Percentiles rank a stretch among this genome's conserved stretches.
phyloP scores from a whole-genome alignment of 2,329 filamentous ascomycete genomes.

The Whalleya microplaca region DNA sequence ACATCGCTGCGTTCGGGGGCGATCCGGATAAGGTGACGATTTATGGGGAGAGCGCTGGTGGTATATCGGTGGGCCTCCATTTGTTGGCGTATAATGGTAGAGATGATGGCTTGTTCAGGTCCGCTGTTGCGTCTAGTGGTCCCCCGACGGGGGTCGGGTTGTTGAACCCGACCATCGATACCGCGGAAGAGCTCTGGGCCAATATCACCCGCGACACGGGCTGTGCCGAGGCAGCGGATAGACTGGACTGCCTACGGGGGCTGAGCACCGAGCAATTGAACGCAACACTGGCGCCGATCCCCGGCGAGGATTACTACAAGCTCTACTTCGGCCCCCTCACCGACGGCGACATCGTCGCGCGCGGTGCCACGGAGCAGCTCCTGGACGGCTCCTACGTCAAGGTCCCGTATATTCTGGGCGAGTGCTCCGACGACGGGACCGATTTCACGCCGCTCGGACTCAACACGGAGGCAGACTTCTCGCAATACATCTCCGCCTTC shows the following conservation, averaged over 20 bases:
- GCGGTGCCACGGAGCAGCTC: slow-evolving; percentile 13
- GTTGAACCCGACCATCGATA: no score
- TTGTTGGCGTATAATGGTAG: slow-evolving; percentile 48
- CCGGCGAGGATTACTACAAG: neutral
- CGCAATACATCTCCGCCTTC: slow-evolving; percentile 18
- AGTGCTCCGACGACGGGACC: slow-evolving; percentile 15
- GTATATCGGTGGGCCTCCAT: slow-evolving; percentile 45
- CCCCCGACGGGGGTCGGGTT: neutral
- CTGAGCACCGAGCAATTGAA: slow-evolving; percentile 18
- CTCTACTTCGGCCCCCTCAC: slow-evolving; percentile 5
- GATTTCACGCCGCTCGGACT: slow-evolving; percentile 1
- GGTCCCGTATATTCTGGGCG: slow-evolving; percentile 15
- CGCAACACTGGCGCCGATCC: neutral
- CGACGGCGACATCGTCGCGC: slow-evolving; percentile 30
- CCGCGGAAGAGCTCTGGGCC: no score
- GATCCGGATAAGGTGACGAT: slow-evolving; percentile 41
- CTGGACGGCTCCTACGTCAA: slow-evolving; percentile 29
- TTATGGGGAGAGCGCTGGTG: slow-evolving; percentile 51
- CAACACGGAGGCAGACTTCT: slow-evolving; percentile 5
- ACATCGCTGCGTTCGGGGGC: slow-evolving; percentile 34
- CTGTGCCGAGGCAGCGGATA: neutral
- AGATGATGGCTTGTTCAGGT: slow-evolving; percentile 50
- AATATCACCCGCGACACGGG: no score
- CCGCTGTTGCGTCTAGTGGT: slow-evolving; percentile 45
- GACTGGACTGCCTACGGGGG: slow-evolving; percentile 3